Percentiles rank a stretch among this genome's conserved stretches.
These are phyloP conservation scores for Mikania micrantha DNA, from an alignment of 129 eudicot species.

Conservation along the genomic window DNA sequence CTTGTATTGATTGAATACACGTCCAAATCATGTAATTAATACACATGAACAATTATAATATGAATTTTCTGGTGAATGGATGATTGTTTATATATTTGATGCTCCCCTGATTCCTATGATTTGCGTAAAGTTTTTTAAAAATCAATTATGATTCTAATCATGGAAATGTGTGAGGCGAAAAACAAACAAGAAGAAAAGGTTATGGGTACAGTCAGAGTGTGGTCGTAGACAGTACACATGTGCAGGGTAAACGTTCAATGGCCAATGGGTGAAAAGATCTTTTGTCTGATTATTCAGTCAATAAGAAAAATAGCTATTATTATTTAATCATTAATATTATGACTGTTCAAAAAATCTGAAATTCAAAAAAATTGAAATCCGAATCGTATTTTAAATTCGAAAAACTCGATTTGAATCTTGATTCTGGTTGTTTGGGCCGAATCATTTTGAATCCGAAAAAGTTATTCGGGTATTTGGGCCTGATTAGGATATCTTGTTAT, in stretches of 20 bases:
- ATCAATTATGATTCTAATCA: background rate
- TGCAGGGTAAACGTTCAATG: background rate
- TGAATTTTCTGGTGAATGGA: background rate
- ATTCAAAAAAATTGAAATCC: too few relatives aligned
- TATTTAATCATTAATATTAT: too few relatives aligned
- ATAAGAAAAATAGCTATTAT: background rate
- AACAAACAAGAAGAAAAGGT: conserved; percentile 19
- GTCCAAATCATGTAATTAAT: conserved; percentile 8
- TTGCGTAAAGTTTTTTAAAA: background rate
- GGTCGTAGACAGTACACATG: conserved; percentile 27
- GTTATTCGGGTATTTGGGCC: too few relatives aligned
- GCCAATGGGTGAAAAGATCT: conserved; percentile 8
- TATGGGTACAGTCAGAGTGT: conserved; percentile 17
- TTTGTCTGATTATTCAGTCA: conserved; percentile 4
- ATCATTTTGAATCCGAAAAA: too few relatives aligned
- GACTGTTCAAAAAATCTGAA: too few relatives aligned
- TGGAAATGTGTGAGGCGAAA: background rate
- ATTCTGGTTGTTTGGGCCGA: too few relatives aligned
- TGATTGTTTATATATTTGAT: background rate
- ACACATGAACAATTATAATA: conserved; percentile 9
- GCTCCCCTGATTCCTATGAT: background rate
- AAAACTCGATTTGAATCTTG: too few relatives aligned
- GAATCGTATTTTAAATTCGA: too few relatives aligned
- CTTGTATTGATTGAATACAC: conserved; percentile 1
- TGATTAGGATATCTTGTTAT: too few relatives aligned